phyloP scores from a whole-genome alignment of 2,329 filamentous ascomycete species.

The Pseudocercospora musae region DNA sequence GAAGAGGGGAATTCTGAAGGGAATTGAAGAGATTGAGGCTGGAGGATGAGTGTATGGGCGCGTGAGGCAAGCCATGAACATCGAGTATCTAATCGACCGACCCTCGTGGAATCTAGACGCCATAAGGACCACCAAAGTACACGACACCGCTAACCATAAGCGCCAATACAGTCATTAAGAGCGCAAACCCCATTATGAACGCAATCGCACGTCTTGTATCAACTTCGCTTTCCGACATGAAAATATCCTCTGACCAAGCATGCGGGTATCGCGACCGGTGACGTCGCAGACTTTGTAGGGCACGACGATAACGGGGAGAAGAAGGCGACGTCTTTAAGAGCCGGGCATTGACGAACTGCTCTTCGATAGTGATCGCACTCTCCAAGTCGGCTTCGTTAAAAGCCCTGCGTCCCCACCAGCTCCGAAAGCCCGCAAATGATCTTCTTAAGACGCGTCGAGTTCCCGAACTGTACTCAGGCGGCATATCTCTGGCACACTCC shows the following conservation, averaged over 20 bases:
- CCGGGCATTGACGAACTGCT: not conserved
- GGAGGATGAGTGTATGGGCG: not conserved
- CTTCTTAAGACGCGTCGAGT: not conserved
- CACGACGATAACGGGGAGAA: not conserved
- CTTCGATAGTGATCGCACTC: not conserved
- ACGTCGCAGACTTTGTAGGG: not conserved
- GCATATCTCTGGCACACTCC: not conserved
- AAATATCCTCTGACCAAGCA: not conserved
- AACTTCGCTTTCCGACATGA: not conserved
- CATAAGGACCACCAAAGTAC: not conserved
- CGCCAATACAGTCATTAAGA: not conserved
- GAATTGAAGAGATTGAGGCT: conserved; percentile 43
- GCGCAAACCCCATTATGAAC: not conserved
- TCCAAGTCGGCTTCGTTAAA: not conserved
- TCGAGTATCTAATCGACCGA: not conserved
- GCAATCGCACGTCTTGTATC: not conserved
- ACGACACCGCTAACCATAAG: not conserved
- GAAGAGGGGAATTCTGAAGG: conserved; percentile 59
- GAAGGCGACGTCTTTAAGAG: not conserved
- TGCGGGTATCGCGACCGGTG: not conserved
- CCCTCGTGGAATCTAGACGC: not conserved
- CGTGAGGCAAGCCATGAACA: not conserved
- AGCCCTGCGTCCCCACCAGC: not conserved
- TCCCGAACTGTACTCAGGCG: not conserved
- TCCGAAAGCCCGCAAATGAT: not conserved